These are phyloP conservation scores for Citrus trifoliata DNA, from an alignment of 345 rosid genomes.

Conservation along the genomic window DNA sequence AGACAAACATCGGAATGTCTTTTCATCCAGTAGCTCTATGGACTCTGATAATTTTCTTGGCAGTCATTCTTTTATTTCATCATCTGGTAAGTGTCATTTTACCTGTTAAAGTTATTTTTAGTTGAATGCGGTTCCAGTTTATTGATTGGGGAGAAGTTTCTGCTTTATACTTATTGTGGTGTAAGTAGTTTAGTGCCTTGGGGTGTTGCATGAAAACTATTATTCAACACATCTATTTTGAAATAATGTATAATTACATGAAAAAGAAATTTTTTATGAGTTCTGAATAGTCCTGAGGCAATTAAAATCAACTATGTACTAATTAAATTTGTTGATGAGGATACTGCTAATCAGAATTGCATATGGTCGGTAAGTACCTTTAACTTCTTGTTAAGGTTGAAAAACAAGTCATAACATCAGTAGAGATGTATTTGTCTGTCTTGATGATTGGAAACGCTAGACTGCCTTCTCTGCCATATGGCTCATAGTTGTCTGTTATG, in stretches of 20 bases:
- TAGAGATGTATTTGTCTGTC: neutral
- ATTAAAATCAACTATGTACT: neutral
- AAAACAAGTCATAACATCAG: too few relatives aligned
- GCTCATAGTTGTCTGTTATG: neutral
- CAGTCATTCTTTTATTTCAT: slow-evolving; percentile 15
- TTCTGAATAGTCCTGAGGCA: neutral
- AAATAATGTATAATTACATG: neutral
- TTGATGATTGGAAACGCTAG: neutral
- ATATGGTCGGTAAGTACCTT: neutral
- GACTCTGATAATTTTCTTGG: slow-evolving; percentile 27
- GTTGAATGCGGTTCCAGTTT: neutral
- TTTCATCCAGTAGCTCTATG: slow-evolving; percentile 21
- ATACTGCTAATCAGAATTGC: neutral
- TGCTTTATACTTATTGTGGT: neutral
- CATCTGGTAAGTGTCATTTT: slow-evolving; percentile 39
- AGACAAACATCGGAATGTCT: slow-evolving; percentile 30
- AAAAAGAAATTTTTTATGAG: neutral
- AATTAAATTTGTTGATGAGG: neutral
- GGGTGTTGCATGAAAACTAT: neutral
- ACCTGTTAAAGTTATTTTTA: neutral
- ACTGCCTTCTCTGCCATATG: neutral
- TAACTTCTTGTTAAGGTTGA: too few relatives aligned
- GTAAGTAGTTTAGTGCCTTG: neutral
- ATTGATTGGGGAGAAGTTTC: neutral
- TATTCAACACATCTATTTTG: neutral